phyloP scores from a whole-genome alignment of 306 rosid species.

The Dicorynia guianensis region DNA sequence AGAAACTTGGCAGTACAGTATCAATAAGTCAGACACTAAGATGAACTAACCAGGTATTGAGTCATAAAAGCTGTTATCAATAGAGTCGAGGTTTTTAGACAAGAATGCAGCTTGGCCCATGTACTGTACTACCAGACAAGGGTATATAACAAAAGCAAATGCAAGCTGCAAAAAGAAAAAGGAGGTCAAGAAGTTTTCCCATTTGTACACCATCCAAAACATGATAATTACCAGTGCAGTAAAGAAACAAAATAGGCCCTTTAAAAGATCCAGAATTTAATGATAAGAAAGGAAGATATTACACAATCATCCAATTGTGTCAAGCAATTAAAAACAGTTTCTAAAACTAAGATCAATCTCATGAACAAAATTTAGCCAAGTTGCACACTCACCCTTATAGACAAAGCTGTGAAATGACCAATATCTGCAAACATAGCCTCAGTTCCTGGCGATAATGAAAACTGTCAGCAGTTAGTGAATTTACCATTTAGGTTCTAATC shows the following conservation, averaged over 20 bases:
- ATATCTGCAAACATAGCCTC: slow-evolving; percentile 95
- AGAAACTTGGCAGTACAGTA: slow-evolving; percentile 23
- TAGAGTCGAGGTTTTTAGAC: slow-evolving; percentile 56
- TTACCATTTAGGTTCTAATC: slow-evolving; percentile 1
- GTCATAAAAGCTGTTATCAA: slow-evolving; percentile 65
- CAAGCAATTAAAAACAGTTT: slow-evolving; percentile 1
- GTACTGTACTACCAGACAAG: slow-evolving; percentile 88
- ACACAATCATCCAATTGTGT: neutral
- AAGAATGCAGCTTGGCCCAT: slow-evolving; percentile 93
- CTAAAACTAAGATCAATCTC: neutral
- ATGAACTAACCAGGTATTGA: slow-evolving; percentile 79
- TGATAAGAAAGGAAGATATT: neutral
- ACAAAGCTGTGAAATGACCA: slow-evolving; percentile 82
- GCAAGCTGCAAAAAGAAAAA: slow-evolving; percentile 70
- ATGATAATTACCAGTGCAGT: slow-evolving; percentile 4
- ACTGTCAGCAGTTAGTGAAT: slow-evolving; percentile 31
- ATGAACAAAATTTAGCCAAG: slow-evolving; percentile 15
- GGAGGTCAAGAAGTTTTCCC: slow-evolving; percentile 10
- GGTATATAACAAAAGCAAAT: slow-evolving; percentile 72
- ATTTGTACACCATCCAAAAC: neutral
- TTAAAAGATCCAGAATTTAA: neutral
- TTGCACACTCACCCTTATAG: slow-evolving; percentile 72
- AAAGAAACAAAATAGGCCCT: neutral
- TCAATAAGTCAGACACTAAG: slow-evolving; percentile 23
- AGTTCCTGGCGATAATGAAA: slow-evolving; percentile 63